Base-by-base conservation (phyloP, 2,329 filamentous ascomycete species). In the Alternaria sp. region DNA sequence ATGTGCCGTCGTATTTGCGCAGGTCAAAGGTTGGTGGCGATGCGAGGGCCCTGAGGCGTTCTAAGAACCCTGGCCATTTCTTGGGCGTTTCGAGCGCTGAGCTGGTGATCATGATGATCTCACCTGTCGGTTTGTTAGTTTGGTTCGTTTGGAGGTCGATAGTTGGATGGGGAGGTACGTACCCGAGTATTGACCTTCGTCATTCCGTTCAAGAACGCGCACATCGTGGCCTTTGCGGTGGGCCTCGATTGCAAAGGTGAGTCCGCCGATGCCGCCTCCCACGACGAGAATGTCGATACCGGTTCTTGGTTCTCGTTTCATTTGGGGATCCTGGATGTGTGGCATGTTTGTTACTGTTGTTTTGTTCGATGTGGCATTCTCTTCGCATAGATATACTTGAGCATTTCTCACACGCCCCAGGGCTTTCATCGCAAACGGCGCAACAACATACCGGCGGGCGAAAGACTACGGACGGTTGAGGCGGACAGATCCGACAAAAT, bases 151-250 rank as follows among this genome's bases (percentile, higher is more conserved):
- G 1, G 44, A 46, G 1, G 7, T 46, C 17, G 19, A 46, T 21
- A 23, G 12, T 23, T 13, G 36, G 3, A 40, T 40, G 36, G 9
- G 15, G 12, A 10, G 21, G 8, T n/a, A 49, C 46, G 0, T 11
- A 44, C 44, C 17, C 15, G 15, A 30, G 25, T 59, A 26, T 13
- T 36, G 17, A 25, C 26, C 32, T 45, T 30, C 26, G 13, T 19
- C 7, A 26, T 45, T 30, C 23, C 47, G 30, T 30, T 77, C 75
- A 5, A 76, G 43, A 19, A 78, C 62, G 17, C 68, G 59, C n/a
- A 76, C 72, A 9, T 71, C 51, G 54, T 74, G 71, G 13, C 75
- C 75, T 52, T 75, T 74, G 32, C 75, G 68, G 57, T 70, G 70
- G 60, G 72, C 74, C 58, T 78, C 75, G 7, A 77, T 57, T 2